Percentiles rank a stretch among this genome's conserved stretches.
These are phyloP conservation scores for Pythium aphanidermatum DNA, from an alignment of 352 stramenopile genomes.

Conservation along the genomic window DNA sequence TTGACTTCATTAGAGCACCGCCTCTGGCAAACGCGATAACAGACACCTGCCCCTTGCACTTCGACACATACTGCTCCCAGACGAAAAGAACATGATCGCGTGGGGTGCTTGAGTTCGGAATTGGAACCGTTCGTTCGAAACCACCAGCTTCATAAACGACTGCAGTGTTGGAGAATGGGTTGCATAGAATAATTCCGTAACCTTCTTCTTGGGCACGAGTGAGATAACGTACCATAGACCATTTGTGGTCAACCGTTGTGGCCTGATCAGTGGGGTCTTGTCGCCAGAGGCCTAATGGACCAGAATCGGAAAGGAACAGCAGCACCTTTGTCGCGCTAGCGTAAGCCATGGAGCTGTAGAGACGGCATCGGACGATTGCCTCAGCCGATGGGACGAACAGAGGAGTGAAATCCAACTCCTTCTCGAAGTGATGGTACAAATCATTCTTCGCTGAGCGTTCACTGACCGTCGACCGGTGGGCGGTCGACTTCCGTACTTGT, in stretches of 20 bases:
- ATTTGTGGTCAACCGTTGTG: constrained; percentile 77
- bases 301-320: constrained; percentile 82
- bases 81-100: constrained; percentile 86
- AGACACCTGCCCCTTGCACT: constrained; percentile 81
- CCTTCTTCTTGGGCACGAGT: constrained; percentile 81
- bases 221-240: constrained; percentile 84
- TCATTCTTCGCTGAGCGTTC: constrained; percentile 67
- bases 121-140: constrained; percentile 78
- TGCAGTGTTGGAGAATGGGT: constrained; percentile 83
- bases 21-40: constrained; percentile 80
- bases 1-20: constrained; percentile 76
- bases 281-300: constrained; percentile 77
- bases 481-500: constrained; percentile 28
- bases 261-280: constrained; percentile 54
- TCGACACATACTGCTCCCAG: constrained; percentile 78
- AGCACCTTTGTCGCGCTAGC: constrained; percentile 82
- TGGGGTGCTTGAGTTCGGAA: constrained; percentile 77
- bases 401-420: constrained; percentile 75
- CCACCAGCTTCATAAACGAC: constrained; percentile 86
- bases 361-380: constrained; percentile 77
- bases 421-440: constrained; percentile 84
- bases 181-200: constrained; percentile 83
- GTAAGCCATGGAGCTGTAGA: constrained; percentile 88
- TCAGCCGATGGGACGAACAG: constrained; percentile 84
- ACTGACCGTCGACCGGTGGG: constrained; percentile 31